These are phyloP conservation scores for Lachancea kluyveri DNA, from an alignment of 805 yeast genomes.

Conservation along the genomic window DNA sequence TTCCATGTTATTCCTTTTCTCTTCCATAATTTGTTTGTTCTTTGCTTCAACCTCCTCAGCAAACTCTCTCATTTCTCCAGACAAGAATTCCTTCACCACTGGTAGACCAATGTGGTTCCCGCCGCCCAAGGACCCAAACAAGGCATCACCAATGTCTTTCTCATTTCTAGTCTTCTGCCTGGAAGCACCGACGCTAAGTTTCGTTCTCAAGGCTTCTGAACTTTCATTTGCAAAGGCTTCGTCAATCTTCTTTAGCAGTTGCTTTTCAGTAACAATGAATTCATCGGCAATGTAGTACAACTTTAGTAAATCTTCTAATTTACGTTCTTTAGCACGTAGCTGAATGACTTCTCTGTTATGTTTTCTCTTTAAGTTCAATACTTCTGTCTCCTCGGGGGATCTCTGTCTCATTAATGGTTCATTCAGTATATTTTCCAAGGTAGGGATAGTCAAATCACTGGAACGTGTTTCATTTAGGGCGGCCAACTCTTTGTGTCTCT, in stretches of 20 bases:
- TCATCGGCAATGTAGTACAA: constrained; percentile 64
- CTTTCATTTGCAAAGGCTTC: constrained; percentile 22
- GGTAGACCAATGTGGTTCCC: constrained; percentile 31
- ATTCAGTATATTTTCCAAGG: constrained; percentile 57
- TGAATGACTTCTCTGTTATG: constrained; percentile 59
- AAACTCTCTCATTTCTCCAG: constrained; percentile 29
- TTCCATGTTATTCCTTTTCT: constrained; percentile 12
- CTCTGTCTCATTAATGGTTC: constrained; percentile 71
- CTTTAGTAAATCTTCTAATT: constrained; percentile 54
- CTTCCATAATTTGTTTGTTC: constrained; percentile 9
- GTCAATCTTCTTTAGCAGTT: constrained; percentile 31
- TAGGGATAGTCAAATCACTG: constrained; percentile 64
- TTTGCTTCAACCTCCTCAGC: constrained; percentile 20
- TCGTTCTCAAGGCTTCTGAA: constrained; percentile 16
- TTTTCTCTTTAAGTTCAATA: constrained; percentile 51
- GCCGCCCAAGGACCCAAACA: constrained; percentile 33
- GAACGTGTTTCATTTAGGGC: constrained; percentile 19
- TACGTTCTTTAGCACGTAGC: constrained; percentile 44
- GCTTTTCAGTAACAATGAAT: constrained; percentile 72
- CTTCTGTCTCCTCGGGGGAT: constrained; percentile 60
- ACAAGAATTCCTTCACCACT: constrained; percentile 31
- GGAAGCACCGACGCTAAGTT: constrained; percentile 15
- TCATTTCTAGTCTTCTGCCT: constrained; percentile 20
- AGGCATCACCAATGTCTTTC: constrained; percentile 26
- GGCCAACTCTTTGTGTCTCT: constrained; percentile 31